Percentiles rank a stretch among this genome's conserved stretches.
phyloP scores from a whole-genome alignment of 1,284 basidiomycete species.

The Fomitiporia mediterranea region DNA sequence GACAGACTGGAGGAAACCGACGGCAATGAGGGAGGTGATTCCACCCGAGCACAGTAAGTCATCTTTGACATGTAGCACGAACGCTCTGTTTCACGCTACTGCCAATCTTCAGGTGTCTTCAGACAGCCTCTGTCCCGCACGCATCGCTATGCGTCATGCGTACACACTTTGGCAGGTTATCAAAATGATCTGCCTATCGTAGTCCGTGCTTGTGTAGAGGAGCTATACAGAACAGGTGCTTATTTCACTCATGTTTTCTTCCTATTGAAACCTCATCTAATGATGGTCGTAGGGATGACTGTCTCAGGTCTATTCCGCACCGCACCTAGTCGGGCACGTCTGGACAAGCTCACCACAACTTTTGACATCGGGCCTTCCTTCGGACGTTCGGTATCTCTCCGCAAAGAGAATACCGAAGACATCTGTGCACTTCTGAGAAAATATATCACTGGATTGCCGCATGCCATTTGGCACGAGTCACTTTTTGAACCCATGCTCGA shows the following conservation, averaged over 20 bases:
- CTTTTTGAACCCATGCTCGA: conserved; percentile 47
- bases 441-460: conserved; percentile 53
- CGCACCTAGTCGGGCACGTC: conserved; percentile 32
- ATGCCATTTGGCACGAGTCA: conserved; percentile 41
- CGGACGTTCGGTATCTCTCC: conserved; percentile 36
- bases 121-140: conserved; percentile 44
- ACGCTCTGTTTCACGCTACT: no score
- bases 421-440: conserved; percentile 56
- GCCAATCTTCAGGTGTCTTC: conserved; percentile 52
- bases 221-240: conserved; percentile 53
- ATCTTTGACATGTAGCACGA: not conserved
- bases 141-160: conserved; percentile 41
- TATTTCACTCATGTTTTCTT: conserved; percentile 1
- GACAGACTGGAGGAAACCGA: conserved; percentile 1
- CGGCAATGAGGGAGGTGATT: not conserved
- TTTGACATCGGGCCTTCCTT: conserved; percentile 34
- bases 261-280: not conserved
- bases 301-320: conserved; percentile 45
- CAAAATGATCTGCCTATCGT: conserved; percentile 51
- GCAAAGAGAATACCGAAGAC: conserved; percentile 50
- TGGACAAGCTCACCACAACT: conserved; percentile 33
- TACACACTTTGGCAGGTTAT: conserved; percentile 45
- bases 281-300: conserved; percentile 35
- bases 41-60: conserved; percentile 6
- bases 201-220: conserved; percentile 52